Conservation (phyloP, 202 grass and related monocot species). For the Panicum hallii region DNA sequence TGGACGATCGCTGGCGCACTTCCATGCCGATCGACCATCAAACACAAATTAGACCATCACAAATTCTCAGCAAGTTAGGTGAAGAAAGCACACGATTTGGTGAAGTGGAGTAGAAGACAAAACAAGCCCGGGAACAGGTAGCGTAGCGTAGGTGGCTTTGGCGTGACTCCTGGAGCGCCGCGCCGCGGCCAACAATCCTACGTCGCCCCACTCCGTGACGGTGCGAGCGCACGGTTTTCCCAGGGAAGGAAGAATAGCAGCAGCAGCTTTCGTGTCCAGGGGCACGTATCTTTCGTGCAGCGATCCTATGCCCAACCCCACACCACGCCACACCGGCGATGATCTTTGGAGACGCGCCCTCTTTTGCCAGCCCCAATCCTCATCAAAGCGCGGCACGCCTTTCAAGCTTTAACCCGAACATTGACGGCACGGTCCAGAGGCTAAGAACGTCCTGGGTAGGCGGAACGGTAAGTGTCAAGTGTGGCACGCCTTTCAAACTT, state of each 20-base stretch:
- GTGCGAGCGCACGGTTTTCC: neutral
- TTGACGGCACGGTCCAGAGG: neutral
- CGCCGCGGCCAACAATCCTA: neutral
- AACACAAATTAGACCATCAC: neutral
- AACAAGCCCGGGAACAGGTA: neutral
- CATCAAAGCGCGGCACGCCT: constrained; percentile 17
- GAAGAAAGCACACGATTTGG: neutral
- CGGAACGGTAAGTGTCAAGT: neutral
- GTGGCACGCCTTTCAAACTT: constrained; percentile 19
- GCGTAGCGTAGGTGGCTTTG: constrained; percentile 16
- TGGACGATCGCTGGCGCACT: too few species aligned
- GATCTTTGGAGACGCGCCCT: neutral
- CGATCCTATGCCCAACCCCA: neutral
- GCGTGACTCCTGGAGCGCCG: constrained; percentile 29
- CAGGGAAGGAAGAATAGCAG: neutral
- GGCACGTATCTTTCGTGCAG: neutral
- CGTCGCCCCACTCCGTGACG: neutral
- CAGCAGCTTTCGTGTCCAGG: neutral
- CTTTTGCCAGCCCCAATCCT: neutral
- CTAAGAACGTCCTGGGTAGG: neutral
- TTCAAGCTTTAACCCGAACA: constrained; percentile 24
- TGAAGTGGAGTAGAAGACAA: constrained; percentile 44
- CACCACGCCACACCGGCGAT: neutral
- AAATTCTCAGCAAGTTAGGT: constrained; percentile 3
- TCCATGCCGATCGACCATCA: too few species aligned